phyloP scores from a whole-genome alignment of 2,329 filamentous ascomycete species.

The Ascochyta fabae region DNA sequence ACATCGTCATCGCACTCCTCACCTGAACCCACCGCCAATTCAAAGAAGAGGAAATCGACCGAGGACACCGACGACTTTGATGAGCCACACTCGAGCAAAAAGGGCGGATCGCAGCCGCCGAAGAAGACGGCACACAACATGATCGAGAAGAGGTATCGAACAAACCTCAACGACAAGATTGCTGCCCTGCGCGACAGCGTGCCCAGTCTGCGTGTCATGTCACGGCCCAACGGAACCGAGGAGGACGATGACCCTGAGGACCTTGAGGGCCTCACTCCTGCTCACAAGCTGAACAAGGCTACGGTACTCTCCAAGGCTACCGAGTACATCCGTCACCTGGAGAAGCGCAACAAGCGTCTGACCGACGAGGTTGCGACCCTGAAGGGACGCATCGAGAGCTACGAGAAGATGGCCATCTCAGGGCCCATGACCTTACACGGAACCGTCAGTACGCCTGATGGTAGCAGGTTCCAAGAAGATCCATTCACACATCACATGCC shows the following conservation, averaged over 20 bases:
- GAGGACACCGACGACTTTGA: constrained; percentile 65
- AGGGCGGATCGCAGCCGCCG: constrained; percentile 61
- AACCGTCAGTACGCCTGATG: constrained; percentile 43
- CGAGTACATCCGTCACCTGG: constrained; percentile 92
- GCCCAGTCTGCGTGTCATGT: constrained; percentile 84
- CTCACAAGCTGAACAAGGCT: constrained; percentile 97
- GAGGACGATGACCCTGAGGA: constrained; percentile 84
- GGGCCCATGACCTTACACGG: constrained; percentile 49
- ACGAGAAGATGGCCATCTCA: constrained; percentile 74
- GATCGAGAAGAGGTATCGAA: constrained; percentile 96
- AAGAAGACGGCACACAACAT: constrained; percentile 99
- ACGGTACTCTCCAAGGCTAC: constrained; percentile 95
- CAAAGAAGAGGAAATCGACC: constrained; percentile 50
- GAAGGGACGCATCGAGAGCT: constrained; percentile 71
- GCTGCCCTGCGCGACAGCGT: constrained; percentile 90
- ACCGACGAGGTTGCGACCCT: constrained; percentile 81
- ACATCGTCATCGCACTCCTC: constrained; percentile 64
- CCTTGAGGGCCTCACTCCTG: constrained; percentile 70
- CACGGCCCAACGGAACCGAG: constrained; percentile 64
- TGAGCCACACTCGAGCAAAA: constrained; percentile 59
- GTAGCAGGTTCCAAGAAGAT: constrained; percentile 47
- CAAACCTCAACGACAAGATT: constrained; percentile 97
- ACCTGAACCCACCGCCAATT: constrained; percentile 57
- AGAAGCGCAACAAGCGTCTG: constrained; percentile 85
- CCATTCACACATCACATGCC: constrained; percentile 41